A percentile compares a stretch with the other conserved stretches of the same genome.
phyloP scores from a whole-genome alignment of 768 basidiomycete species.

The Suillus brevipes region DNA sequence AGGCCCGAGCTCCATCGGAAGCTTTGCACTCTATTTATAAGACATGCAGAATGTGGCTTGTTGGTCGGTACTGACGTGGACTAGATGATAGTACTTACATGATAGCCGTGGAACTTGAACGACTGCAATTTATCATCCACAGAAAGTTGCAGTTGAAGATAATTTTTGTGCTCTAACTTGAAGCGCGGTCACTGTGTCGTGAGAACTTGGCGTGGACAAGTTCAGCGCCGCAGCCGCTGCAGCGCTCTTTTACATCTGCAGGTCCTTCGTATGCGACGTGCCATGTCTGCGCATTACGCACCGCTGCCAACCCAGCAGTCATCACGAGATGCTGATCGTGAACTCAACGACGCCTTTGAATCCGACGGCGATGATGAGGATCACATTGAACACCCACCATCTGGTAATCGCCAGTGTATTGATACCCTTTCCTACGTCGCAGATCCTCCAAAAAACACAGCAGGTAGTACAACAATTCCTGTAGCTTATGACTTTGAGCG shows the following conservation, averaged over 20 bases:
- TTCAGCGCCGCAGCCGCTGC: background rate
- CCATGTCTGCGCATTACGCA: slow-evolving; percentile 54
- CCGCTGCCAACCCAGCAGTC: slow-evolving; percentile 50
- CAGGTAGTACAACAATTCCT: slow-evolving; percentile 25
- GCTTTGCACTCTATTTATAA: background rate
- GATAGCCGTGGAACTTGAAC: background rate
- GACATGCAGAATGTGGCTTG: no score
- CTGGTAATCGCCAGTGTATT: slow-evolving; percentile 28
- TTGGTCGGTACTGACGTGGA: background rate
- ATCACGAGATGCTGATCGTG: slow-evolving; percentile 48
- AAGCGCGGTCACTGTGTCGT: background rate
- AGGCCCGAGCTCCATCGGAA: background rate
- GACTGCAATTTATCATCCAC: no score
- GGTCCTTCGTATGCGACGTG: background rate
- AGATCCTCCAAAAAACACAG: slow-evolving; percentile 18
- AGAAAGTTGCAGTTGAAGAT: background rate
- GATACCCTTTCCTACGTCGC: slow-evolving; percentile 14
- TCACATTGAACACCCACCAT: slow-evolving; percentile 34
- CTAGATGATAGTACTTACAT: background rate
- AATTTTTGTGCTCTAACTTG: background rate
- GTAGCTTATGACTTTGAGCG: slow-evolving; percentile 79
- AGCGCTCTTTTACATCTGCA: background rate
- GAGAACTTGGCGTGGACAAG: background rate
- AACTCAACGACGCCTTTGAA: slow-evolving; percentile 79
- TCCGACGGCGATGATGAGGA: slow-evolving; percentile 49